phyloP scores from a whole-genome alignment of 441 rosid genomes.

The Breynia disticha region DNA sequence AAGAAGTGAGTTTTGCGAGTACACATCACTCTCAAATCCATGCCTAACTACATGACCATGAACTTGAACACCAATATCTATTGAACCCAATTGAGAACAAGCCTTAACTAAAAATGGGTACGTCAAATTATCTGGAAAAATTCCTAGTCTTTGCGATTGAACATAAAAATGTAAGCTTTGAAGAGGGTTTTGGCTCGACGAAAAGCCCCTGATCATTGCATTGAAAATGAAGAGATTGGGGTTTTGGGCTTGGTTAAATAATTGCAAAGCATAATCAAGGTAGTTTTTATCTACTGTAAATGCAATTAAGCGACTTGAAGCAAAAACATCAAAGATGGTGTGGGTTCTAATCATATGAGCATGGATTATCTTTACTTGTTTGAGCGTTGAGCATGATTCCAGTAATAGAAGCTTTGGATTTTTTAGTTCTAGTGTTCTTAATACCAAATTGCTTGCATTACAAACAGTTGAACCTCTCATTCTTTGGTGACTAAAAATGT shows the following conservation, averaged over 20 bases:
- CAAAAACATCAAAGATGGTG: constrained; percentile 39
- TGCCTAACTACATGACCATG: constrained; percentile 41
- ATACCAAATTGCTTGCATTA: constrained; percentile 22
- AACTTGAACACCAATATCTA: constrained; percentile 35
- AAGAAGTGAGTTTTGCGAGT: constrained; percentile 51
- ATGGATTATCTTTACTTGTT: constrained; percentile 52
- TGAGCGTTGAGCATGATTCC: constrained; percentile 40
- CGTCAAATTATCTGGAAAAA: constrained; percentile 54
- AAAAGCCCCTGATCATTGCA: constrained; percentile 41
- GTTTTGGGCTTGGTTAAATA: constrained; percentile 24
- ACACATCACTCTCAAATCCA: constrained; percentile 45
- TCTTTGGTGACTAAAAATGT: too few species aligned
- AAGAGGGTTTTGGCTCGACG: constrained; percentile 26
- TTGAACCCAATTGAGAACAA: constrained; percentile 28
- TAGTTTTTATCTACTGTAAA: constrained; percentile 19
- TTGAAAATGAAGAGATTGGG: constrained; percentile 54
- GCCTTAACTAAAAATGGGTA: constrained; percentile 58
- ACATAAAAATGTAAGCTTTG: constrained; percentile 33
- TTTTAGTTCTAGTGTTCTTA: constrained; percentile 36
- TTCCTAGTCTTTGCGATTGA: constrained; percentile 23
- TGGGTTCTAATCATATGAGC: constrained; percentile 50
- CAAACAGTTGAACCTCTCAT: background rate
- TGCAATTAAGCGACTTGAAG: constrained; percentile 48
- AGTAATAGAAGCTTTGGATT: constrained; percentile 45
- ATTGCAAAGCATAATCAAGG: constrained; percentile 27